phyloP scores from a whole-genome alignment of 257 asterid species.

The Penstemon eatonii region DNA sequence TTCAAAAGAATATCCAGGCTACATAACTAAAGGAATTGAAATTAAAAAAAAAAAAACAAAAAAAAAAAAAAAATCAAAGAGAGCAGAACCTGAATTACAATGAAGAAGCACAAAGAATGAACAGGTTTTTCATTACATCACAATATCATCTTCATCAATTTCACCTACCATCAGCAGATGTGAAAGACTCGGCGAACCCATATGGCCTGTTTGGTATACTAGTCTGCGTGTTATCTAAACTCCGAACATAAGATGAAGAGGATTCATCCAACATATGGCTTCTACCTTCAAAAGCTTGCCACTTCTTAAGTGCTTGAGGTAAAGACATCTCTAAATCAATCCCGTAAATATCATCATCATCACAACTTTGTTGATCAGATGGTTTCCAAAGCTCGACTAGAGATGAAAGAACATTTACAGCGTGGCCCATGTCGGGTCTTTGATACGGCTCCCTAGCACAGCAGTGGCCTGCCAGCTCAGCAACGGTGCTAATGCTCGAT shows the following conservation, averaged over 20 bases:
- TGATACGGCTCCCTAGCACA: conserved; percentile 89
- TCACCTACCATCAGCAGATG: conserved; percentile 83
- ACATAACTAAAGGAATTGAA: not conserved
- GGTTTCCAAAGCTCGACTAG: conserved; percentile 94
- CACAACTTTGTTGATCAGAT: conserved; percentile 43
- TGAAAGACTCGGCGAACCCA: conserved; percentile 85
- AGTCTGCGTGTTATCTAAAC: conserved; percentile 83
- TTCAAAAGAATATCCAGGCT: not conserved
- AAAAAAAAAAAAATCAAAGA: not conserved
- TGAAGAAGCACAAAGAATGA: conserved; percentile 24
- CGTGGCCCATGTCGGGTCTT: conserved; percentile 93
- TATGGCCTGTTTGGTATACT: conserved; percentile 83
- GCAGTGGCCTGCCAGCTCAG: conserved; percentile 93
- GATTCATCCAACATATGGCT: conserved; percentile 59
- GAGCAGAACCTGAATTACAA: conserved; percentile 21
- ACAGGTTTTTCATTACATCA: not conserved
- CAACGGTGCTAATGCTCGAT: conserved; percentile 72
- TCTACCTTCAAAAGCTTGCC: conserved; percentile 81
- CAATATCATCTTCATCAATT: conserved; percentile 12
- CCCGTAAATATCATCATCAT: conserved; percentile 56
- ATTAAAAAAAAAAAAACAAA: not conserved
- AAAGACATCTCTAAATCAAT: conserved; percentile 89
- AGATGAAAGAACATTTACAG: conserved; percentile 85
- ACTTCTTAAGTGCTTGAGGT: conserved; percentile 88
- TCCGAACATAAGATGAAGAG: conserved; percentile 71